Conservation (phyloP, 164 flowering plant genomes). For the Nymphaea colorata region DNA sequence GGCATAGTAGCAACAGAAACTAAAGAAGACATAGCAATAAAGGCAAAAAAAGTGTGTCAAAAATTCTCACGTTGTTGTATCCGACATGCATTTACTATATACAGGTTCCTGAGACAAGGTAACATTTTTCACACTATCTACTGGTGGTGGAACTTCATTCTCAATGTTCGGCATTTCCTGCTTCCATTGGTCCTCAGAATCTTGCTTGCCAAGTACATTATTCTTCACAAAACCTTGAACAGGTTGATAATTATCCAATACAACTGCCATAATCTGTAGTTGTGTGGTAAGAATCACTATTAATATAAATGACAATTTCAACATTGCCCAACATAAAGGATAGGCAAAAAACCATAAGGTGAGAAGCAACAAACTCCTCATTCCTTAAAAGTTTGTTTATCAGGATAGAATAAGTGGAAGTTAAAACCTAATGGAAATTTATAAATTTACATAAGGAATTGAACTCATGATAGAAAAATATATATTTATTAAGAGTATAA, state of each 20-base stretch:
- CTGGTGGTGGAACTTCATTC: constrained; percentile 15
- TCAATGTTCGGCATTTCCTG: constrained; percentile 28
- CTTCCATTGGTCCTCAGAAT: constrained; percentile 20
- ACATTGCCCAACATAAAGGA: neutral
- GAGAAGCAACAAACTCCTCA: neutral
- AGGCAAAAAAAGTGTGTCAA: neutral
- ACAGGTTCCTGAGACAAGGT: constrained; percentile 15
- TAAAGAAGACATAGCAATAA: neutral
- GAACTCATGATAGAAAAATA: too few relatives aligned
- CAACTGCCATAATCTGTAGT: constrained; percentile 59
- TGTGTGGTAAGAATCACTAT: neutral
- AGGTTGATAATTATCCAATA: constrained; percentile 59
- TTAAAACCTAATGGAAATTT: too few relatives aligned
- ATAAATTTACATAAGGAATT: too few relatives aligned
- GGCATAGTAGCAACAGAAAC: neutral
- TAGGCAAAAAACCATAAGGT: neutral
- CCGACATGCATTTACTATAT: constrained; percentile 19
- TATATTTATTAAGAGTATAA: too few relatives aligned
- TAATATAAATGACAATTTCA: too few relatives aligned
- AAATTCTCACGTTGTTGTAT: constrained; percentile 7
- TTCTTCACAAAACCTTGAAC: constrained; percentile 19
- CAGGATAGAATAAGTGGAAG: neutral
- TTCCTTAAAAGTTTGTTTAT: neutral
- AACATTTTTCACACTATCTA: constrained; percentile 16
- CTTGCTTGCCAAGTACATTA: constrained; percentile 11